Conservation (phyloP, 768 basidiomycete species). For the Astraeus odoratus region DNA sequence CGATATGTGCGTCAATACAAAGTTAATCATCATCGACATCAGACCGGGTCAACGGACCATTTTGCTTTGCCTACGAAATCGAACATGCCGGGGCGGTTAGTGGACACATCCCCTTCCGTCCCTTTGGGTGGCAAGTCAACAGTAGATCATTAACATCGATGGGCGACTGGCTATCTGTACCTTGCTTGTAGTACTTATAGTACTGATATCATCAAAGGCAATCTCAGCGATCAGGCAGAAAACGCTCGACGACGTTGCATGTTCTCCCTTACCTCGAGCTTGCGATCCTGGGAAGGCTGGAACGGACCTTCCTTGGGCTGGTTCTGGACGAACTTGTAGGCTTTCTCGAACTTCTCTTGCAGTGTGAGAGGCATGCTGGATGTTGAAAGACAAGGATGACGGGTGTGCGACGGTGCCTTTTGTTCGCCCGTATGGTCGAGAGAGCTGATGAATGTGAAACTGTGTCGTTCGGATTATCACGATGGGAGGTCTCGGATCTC, state of each 20-base stretch:
- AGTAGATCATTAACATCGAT: constrained; percentile 1
- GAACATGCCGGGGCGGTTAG: constrained; percentile 59
- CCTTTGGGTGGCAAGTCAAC: constrained; percentile 34
- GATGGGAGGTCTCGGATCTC: neutral
- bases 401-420: neutral
- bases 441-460: constrained; percentile 1
- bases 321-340: constrained; percentile 54
- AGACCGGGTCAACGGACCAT: constrained; percentile 50
- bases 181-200: constrained; percentile 93
- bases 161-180: constrained; percentile 27
- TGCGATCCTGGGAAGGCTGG: constrained; percentile 63
- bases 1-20: neutral
- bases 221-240: constrained; percentile 1
- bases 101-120: constrained; percentile 67
- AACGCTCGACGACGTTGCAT: constrained; percentile 8
- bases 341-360: constrained; percentile 64
- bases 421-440: neutral
- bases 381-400: constrained; percentile 10
- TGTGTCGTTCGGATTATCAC: neutral
- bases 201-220: constrained; percentile 47
- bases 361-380: constrained; percentile 43
- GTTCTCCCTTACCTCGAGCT: constrained; percentile 63
- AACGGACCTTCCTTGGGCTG: constrained; percentile 77
- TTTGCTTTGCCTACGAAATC: constrained; percentile 88
- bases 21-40: neutral